Base-by-base conservation (phyloP, 305 asterid species). In the Petunia hybrid region DNA sequence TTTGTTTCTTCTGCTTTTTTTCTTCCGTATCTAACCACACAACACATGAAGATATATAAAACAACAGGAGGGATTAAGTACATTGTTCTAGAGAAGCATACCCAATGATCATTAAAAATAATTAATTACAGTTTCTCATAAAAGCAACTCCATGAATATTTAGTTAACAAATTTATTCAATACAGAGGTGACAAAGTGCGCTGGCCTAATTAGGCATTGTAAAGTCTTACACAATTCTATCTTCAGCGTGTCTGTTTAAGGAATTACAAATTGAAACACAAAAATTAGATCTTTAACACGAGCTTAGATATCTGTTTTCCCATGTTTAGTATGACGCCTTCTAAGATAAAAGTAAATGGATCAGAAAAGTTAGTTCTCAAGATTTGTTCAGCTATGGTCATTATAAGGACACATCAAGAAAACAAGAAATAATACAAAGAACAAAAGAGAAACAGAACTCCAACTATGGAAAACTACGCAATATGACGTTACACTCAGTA, bases 1-100 rank as follows among this genome's bases (percentile, higher is more conserved):
- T 85, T 88, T 93, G 87, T 82, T 91, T 80, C 87, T 89, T 80
- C 87, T 85, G 80, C 86, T 87, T 87, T 85, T 94, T 87, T 90
- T 93, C 91, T 86, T 85, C 86, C 84, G 87, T 77, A 83, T 81
- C 89, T 78, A 81, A 81, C 31, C 76, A 85, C 64, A 82, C 41
- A 74, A 77, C 13, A 77, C 41, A 62, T 40, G 45, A 70, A 70
- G 40, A 51, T 43, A n/a, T 64, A 77, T 51, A 51, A 41, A 22
- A 22, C 31, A 22, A 59, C 51, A 64, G 74, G 43, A 45, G 22
- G 55, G 4, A 80, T 46, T 70, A 55, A 4, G 40, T 6, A 16
- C 82, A 66, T 64, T 56, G 76, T 36, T 53, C 39, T 48, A 73
- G 14, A 8, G 59, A 73, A 73, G 35, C 63, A 73, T 51, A 36